These are phyloP conservation scores for Candolleomyces efflorescens DNA, from an alignment of 768 basidiomycete genomes.

Conservation along the genomic window DNA sequence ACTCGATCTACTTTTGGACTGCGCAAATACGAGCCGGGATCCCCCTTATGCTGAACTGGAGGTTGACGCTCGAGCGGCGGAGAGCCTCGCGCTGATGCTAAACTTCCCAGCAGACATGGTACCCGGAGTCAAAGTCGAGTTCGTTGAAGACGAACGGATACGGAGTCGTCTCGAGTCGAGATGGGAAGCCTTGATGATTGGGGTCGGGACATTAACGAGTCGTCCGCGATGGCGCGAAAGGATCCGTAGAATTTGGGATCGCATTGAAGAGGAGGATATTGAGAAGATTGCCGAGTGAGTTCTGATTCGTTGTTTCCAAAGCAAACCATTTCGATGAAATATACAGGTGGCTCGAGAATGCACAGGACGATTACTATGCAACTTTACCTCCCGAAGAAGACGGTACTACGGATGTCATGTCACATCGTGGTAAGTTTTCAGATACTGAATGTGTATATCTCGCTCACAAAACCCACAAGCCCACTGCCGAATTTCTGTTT, in stretches of 20 bases:
- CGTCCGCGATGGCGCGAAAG: background rate
- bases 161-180: background rate
- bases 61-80: slow-evolving; percentile 18
- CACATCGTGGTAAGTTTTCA: background rate
- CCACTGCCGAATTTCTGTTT: background rate
- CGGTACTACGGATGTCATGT: background rate
- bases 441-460: background rate
- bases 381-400: background rate
- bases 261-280: background rate
- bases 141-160: slow-evolving; percentile 4
- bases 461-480: background rate
- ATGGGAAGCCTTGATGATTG: background rate
- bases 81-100: slow-evolving; percentile 21
- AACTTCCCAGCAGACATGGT: slow-evolving; percentile 16
- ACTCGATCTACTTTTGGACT: slow-evolving; percentile 21
- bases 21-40: slow-evolving; percentile 17
- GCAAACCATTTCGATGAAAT: background rate
- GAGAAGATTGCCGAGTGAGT: background rate
- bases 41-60: slow-evolving; percentile 24
- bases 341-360: background rate
- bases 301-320: background rate
- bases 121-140: slow-evolving; percentile 16
- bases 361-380: background rate
- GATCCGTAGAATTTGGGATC: background rate
- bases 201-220: background rate